These are phyloP conservation scores for Usnea hakonensis DNA, from an alignment of 495 filamentous ascomycete species.

Conservation along the genomic window DNA sequence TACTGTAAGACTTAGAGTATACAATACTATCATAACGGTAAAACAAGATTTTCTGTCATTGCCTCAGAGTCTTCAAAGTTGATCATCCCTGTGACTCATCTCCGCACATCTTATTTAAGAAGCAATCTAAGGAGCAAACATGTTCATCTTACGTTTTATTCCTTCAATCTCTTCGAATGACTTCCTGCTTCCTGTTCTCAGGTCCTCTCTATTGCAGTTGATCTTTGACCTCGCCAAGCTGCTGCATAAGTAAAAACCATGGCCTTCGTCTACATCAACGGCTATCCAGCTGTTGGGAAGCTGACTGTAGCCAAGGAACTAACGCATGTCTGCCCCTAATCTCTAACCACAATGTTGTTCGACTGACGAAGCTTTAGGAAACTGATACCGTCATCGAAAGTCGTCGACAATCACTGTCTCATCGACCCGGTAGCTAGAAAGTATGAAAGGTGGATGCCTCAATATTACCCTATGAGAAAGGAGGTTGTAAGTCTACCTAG, in stretches of 20 bases:
- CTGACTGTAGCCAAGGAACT: conserved; percentile 5
- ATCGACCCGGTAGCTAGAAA: conserved; percentile 9
- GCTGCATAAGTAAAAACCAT: background rate
- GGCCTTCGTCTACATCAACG: conserved; percentile 12
- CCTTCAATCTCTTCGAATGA: no score
- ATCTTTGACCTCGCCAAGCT: background rate
- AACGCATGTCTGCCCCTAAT: background rate
- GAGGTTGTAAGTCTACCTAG: background rate
- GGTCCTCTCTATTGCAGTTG: background rate
- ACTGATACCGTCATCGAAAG: background rate
- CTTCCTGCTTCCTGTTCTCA: no score
- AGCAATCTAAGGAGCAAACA: no score
- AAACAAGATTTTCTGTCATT: no score
- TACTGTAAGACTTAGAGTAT: no score
- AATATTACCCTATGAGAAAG: conserved; percentile 1
- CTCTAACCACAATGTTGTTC: background rate
- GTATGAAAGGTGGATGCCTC: conserved; percentile 7
- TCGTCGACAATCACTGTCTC: conserved; percentile 12
- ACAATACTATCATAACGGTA: no score
- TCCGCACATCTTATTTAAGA: background rate
- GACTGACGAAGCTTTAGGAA: background rate
- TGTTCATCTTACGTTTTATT: background rate
- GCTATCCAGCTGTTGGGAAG: conserved; percentile 14
- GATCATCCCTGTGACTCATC: background rate
- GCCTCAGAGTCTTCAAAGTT: background rate